Evolutionary conservation across 176 grass and related monocot species (phyloP).

Genomic region (Aegilops umbellulata): DNA sequence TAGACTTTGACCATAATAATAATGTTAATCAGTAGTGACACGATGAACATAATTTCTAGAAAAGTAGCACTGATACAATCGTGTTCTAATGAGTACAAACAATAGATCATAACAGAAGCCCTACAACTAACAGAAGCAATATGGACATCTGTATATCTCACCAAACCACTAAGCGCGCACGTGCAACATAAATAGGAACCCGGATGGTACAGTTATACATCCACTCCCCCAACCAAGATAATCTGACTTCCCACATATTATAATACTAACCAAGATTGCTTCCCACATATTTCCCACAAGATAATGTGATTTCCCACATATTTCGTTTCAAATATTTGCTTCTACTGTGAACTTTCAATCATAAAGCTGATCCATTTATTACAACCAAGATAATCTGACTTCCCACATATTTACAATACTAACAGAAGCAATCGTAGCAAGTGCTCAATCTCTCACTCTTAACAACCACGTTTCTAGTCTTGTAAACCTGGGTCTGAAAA

Average conservation of each 20-base stretch:
- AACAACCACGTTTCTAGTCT: too few species aligned
- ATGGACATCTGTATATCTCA: background rate
- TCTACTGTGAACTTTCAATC: background rate
- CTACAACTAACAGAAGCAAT: background rate
- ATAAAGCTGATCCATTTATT: background rate
- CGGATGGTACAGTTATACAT: background rate
- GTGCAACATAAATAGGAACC: background rate
- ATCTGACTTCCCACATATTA: background rate
- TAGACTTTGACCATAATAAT: background rate
- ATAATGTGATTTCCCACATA: background rate
- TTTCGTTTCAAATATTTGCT: constrained; percentile 5
- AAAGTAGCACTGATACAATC: background rate
- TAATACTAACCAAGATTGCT: too few species aligned
- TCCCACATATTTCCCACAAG: background rate
- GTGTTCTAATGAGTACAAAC: background rate
- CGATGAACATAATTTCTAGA: background rate
- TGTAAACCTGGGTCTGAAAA: background rate
- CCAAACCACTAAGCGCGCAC: background rate
- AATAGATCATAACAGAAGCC: background rate
- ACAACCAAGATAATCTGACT: background rate
- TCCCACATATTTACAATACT: background rate
- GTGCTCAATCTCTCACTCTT: too few species aligned
- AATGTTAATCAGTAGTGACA: background rate
- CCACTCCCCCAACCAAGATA: background rate
- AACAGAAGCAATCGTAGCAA: too few species aligned